Base-by-base conservation (phyloP, 2,329 filamentous ascomycete species). In the Sphaceloma murrayae region DNA sequence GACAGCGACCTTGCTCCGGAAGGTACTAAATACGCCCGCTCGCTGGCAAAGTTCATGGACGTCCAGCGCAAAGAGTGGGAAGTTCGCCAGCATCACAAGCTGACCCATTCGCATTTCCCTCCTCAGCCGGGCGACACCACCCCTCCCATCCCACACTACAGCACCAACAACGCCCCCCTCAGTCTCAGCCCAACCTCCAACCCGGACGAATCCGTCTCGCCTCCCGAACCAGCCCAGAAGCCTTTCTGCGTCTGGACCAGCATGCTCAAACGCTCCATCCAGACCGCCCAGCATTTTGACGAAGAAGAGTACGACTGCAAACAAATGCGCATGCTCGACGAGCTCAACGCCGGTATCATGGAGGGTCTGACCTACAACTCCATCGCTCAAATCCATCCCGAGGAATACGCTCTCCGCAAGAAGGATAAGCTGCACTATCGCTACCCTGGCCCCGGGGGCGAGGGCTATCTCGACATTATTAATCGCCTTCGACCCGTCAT, bases 221-320 rank as follows among this genome's bases (percentile, higher is more conserved):
- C 22, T 9, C 40, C 8, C 34, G 63, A 65, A 19, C 26, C 40
- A 8, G 46, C 44, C 19, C 52, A 52, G 53, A 73, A 39, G 79
- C 38, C 46, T n/a, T 51, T 95, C 60, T 98, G 91, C 62, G 85
- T 98, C 11, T 98, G 91, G 91, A 95, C 89, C 0, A 94, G 85
- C 2, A 96, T 96, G 89, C 75, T 98, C 51, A 82, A 84, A 59
- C 83, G 91, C 51, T 87, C 85, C 48, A 80, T 91, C 40, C 79
- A 94, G 58, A 93, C 88, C 1, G 87, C 83, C 0, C 79, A 91
- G 51, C 82, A 83, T 61, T 98, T 96, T 61, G 84, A 94, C 53
- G 91, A 96, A 52, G 89, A 96, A 16, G 85, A 94, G 44, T 94
- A 89, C 60, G 91, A 96, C 53, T 80, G 93, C 54, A 98, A 98